Percentiles rank a stretch among this genome's conserved stretches.
Conservation (phyloP, 2,329 filamentous ascomycete genomes). For the Macroventuria anomochaeta region DNA sequence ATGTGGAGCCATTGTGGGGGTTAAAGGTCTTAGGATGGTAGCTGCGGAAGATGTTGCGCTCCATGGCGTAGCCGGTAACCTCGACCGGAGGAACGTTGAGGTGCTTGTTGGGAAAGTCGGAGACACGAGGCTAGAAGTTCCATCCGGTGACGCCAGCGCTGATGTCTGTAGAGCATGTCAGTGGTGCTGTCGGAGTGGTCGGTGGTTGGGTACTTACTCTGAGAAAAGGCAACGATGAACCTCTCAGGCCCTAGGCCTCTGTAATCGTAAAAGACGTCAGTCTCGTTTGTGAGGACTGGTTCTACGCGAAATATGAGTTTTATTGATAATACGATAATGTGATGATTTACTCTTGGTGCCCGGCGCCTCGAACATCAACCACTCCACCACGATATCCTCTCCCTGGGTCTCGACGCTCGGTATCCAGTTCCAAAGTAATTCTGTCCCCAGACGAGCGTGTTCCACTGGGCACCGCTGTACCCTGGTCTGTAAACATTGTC, state of each 20-base stretch:
- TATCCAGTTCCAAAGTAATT: neutral
- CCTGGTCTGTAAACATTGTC: neutral
- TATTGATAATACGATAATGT: neutral
- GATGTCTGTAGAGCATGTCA: neutral
- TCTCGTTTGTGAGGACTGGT: neutral
- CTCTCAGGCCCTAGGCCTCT: neutral
- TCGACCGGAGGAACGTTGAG: neutral
- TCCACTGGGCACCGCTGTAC: neutral
- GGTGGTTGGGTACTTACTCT: neutral
- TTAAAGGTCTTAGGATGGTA: conserved; percentile 7
- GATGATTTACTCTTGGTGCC: neutral
- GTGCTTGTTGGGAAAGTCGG: neutral
- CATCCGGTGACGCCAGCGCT: neutral
- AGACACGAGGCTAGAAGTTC: neutral
- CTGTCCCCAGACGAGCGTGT: neutral
- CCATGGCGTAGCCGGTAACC: neutral
- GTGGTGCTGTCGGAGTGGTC: too few species aligned
- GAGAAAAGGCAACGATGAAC: neutral
- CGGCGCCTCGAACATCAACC: conserved; percentile 2
- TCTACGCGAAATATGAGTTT: neutral
- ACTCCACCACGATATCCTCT: conserved; percentile 1
- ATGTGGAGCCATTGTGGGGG: neutral
- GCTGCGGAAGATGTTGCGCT: conserved; percentile 8
- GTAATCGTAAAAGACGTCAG: neutral
- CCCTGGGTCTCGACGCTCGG: neutral